A percentile compares a stretch with the other conserved stretches of the same genome.
phyloP scores from a whole-genome alignment of 2,329 filamentous ascomycete species.

The Botrytis pseudocinerea region DNA sequence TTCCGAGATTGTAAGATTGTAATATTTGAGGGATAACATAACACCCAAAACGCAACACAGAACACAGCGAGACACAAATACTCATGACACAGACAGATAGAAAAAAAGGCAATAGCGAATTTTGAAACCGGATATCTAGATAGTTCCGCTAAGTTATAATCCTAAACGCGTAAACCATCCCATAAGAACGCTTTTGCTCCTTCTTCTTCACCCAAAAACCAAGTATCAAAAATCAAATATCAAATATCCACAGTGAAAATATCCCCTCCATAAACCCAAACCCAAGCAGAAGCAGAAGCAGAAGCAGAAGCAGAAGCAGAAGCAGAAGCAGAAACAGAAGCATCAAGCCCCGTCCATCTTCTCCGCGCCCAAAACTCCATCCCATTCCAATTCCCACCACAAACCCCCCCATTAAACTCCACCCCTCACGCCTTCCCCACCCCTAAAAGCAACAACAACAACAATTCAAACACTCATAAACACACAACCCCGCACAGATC shows the following conservation, averaged over 20 bases:
- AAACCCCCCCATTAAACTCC: neutral
- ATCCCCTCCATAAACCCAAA: neutral
- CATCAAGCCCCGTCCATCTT: neutral
- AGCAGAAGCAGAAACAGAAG: too few relatives aligned
- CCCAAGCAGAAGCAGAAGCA: neutral
- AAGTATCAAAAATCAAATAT: neutral
- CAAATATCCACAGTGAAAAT: neutral
- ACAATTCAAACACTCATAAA: constrained; percentile 13
- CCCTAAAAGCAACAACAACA: constrained; percentile 5
- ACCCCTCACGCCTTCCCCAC: too few relatives aligned
- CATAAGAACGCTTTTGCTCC: neutral
- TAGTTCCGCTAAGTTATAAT: neutral
- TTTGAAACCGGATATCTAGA: neutral
- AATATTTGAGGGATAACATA: neutral
- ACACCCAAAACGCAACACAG: neutral
- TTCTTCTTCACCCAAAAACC: neutral
- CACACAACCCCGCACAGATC: constrained; percentile 3
- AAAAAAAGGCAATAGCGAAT: neutral
- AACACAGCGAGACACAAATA: neutral
- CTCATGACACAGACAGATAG: neutral
- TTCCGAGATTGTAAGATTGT: neutral
- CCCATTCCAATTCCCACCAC: neutral
- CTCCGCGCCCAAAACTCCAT: neutral
- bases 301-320: neutral
- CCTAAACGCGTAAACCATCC: neutral